A percentile compares a stretch with the other conserved stretches of the same genome.
Conservation (phyloP, 1,284 basidiomycete species). For the Phellinidium pouzarii region DNA sequence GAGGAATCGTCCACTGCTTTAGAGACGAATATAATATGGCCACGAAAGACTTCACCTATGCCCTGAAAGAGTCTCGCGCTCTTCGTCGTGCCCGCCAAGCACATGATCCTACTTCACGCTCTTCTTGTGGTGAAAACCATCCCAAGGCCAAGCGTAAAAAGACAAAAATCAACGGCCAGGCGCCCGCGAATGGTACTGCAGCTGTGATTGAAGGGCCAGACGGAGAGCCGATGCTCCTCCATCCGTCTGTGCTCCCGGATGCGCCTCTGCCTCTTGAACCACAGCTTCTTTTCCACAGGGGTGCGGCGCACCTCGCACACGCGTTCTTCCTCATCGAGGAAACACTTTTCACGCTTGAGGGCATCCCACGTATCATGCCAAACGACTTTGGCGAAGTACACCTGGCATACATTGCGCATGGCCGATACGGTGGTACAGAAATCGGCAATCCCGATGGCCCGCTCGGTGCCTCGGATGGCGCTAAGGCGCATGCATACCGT, state of each 20-base stretch:
- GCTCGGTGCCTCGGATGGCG: constrained; percentile 48
- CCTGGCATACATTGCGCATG: constrained; percentile 62
- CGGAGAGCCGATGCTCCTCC: constrained; percentile 44
- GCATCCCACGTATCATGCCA: constrained; percentile 47
- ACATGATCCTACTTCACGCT: constrained; percentile 37
- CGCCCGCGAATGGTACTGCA: constrained; percentile 56
- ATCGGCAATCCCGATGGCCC: constrained; percentile 70
- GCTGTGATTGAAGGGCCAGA: constrained; percentile 41
- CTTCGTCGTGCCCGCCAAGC: constrained; percentile 52
- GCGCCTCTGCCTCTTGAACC: constrained; percentile 78
- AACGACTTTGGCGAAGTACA: constrained; percentile 65
- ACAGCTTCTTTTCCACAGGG: constrained; percentile 75
- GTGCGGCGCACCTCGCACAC: constrained; percentile 70
- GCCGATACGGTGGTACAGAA: constrained; percentile 71
- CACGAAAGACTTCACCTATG: constrained; percentile 69
- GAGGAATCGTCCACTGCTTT: constrained; percentile 79
- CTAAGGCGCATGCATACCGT: constrained; percentile 59
- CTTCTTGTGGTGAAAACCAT: constrained; percentile 33
- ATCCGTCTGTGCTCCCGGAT: constrained; percentile 62
- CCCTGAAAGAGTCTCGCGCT: constrained; percentile 65
- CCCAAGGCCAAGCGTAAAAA: constrained; percentile 40
- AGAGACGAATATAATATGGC: constrained; percentile 71
- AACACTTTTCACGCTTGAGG: constrained; percentile 61
- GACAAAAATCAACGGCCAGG: constrained; percentile 46
- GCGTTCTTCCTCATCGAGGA: constrained; percentile 66